Conservation (phyloP, 2,329 filamentous ascomycete species). For the Arthrobotrys musiformis region DNA sequence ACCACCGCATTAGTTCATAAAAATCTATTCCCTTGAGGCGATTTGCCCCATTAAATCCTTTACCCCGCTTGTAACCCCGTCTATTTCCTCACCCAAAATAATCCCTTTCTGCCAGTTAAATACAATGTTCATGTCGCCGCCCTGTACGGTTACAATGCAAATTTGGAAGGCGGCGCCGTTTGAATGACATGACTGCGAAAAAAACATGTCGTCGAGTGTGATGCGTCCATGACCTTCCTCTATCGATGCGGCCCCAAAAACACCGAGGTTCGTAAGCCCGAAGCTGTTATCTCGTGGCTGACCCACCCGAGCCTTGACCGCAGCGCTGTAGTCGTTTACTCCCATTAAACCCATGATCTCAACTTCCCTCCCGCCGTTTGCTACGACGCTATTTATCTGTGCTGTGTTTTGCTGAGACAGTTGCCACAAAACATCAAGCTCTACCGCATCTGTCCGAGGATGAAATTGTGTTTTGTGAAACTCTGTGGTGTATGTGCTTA, state of each 20-base stretch:
- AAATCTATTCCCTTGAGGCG: neutral
- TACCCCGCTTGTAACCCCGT: constrained; percentile 12
- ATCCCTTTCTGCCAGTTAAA: constrained; percentile 46
- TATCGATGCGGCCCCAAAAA: constrained; percentile 1
- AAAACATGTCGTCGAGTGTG: constrained; percentile 34
- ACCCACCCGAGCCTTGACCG: constrained; percentile 19
- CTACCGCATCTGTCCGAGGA: neutral
- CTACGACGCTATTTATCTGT: constrained; percentile 26
- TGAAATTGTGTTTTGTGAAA: constrained; percentile 32
- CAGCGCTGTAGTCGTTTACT: constrained; percentile 28
- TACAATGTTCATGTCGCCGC: constrained; percentile 43
- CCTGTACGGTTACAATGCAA: constrained; percentile 32
- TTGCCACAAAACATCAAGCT: neutral
- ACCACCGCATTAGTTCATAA: neutral
- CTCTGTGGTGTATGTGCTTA: constrained; percentile 36
- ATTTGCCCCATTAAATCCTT: neutral
- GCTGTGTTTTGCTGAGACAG: constrained; percentile 19
- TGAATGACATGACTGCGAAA: constrained; percentile 36
- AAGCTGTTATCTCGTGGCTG: constrained; percentile 41
- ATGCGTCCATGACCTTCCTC: neutral
- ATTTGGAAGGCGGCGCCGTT: constrained; percentile 44
- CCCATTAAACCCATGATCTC: constrained; percentile 46
- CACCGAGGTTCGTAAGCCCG: constrained; percentile 34
- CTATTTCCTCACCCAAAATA: constrained; percentile 10
- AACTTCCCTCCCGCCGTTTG: constrained; percentile 24